Percentiles rank a stretch among this genome's conserved stretches.
Conservation (phyloP, 306 rosid genomes). For the Quercus wislizeni region DNA sequence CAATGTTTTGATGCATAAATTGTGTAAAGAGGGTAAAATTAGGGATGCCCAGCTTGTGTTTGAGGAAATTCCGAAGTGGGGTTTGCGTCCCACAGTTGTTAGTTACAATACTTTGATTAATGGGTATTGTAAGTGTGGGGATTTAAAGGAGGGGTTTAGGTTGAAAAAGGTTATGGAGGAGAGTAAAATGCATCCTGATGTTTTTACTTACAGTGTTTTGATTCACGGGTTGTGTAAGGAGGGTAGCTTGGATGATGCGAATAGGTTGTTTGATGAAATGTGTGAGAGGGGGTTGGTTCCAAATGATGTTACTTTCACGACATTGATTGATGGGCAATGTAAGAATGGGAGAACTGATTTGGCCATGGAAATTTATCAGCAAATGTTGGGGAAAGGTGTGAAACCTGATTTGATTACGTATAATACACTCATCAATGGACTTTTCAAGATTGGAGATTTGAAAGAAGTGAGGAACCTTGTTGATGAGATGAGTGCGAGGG, state of each 20-base stretch:
- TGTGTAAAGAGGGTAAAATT: slow-evolving; percentile 53
- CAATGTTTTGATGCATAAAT: slow-evolving; percentile 70
- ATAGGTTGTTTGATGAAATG: slow-evolving; percentile 68
- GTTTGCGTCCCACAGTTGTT: slow-evolving; percentile 58
- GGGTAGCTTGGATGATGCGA: slow-evolving; percentile 56
- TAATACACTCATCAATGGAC: slow-evolving; percentile 74
- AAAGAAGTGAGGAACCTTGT: slow-evolving; percentile 60
- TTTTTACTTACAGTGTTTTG: slow-evolving; percentile 68
- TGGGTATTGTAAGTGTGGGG: slow-evolving; percentile 54
- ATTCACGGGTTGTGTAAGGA: slow-evolving; percentile 65
- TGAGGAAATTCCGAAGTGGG: slow-evolving; percentile 60
- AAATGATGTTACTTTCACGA: slow-evolving; percentile 58
- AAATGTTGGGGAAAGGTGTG: slow-evolving; percentile 51
- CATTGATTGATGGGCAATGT: slow-evolving; percentile 75
- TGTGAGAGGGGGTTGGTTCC: slow-evolving; percentile 58
- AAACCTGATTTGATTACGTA: slow-evolving; percentile 71
- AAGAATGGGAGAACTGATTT: slow-evolving; percentile 52
- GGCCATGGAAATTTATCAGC: slow-evolving; percentile 59
- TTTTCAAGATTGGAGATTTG: slow-evolving; percentile 70
- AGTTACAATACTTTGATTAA: slow-evolving; percentile 84
- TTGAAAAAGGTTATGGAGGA: slow-evolving; percentile 70
- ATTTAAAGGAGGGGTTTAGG: slow-evolving; percentile 53
- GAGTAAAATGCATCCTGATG: slow-evolving; percentile 53
- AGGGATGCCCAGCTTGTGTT: slow-evolving; percentile 52
- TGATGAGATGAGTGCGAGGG: slow-evolving; percentile 50